These are phyloP conservation scores for Diutina scorzettiae DNA, from an alignment of 1,139 yeast species.

Conservation along the genomic window DNA sequence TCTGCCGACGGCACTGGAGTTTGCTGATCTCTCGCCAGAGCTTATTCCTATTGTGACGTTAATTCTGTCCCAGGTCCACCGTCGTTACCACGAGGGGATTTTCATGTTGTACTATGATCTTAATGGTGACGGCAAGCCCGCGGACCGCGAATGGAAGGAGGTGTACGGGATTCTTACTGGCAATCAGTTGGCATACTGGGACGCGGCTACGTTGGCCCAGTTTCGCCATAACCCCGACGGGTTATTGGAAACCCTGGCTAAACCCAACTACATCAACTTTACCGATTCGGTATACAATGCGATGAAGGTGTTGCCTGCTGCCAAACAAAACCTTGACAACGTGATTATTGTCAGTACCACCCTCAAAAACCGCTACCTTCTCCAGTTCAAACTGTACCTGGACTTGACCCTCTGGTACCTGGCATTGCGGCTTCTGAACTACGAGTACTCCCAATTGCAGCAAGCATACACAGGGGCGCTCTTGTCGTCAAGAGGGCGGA, in stretches of 20 bases:
- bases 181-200: conserved; percentile 87
- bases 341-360: conserved; percentile 86
- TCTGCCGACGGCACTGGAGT: conserved; percentile 1
- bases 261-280: conserved; percentile 84
- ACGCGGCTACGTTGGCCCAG: conserved; percentile 61
- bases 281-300: conserved; percentile 86
- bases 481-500: conserved; percentile 75
- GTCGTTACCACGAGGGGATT: conserved; percentile 65
- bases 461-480: conserved; percentile 95
- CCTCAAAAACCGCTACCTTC: conserved; percentile 69
- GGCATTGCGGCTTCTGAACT: conserved; percentile 68
- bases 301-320: conserved; percentile 46
- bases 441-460: conserved; percentile 72
- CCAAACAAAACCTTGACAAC: conserved; percentile 55
- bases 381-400: conserved; percentile 57
- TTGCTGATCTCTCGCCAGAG: conserved; percentile 33
- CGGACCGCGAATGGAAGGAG: conserved; percentile 79
- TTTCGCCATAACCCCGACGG: conserved; percentile 38
- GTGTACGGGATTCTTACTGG: conserved; percentile 89
- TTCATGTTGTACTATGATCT: conserved; percentile 63
- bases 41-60: conserved; percentile 65
- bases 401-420: conserved; percentile 62
- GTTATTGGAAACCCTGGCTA: conserved; percentile 42
- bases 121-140: conserved; percentile 75
- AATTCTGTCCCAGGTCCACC: conserved; percentile 58